Conservation (phyloP, 495 filamentous ascomycete genomes). For the Aspergillus conjunctus region DNA sequence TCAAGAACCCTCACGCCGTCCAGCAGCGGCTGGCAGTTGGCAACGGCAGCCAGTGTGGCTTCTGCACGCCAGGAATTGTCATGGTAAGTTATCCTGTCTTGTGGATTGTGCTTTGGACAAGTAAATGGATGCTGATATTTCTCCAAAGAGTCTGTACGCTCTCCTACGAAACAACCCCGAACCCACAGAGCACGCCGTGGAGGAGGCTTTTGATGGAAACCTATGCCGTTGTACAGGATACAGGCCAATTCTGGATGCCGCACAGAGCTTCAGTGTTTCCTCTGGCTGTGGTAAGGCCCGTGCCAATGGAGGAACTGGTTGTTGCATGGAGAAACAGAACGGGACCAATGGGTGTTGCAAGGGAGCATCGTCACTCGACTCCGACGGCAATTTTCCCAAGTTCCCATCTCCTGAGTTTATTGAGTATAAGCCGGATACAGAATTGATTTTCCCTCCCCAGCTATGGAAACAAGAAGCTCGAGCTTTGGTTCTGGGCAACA, state of each 20-base stretch:
- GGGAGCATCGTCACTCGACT: constrained; percentile 17
- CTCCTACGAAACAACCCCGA: constrained; percentile 47
- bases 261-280: constrained; percentile 55
- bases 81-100: constrained; percentile 79
- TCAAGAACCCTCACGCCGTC: constrained; percentile 82
- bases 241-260: constrained; percentile 89
- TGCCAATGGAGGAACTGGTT: constrained; percentile 53
- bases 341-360: constrained; percentile 47
- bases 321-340: constrained; percentile 55
- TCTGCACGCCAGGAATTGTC: constrained; percentile 97
- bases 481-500: constrained; percentile 88
- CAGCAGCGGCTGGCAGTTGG: constrained; percentile 87
- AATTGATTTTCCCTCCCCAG: constrained; percentile 90
- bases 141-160: constrained; percentile 71
- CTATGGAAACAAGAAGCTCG: constrained; percentile 79
- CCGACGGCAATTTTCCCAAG: constrained; percentile 14
- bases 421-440: constrained; percentile 87
- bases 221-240: constrained; percentile 96
- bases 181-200: constrained; percentile 70
- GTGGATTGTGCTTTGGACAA: background rate
- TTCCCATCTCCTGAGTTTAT: constrained; percentile 66
- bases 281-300: constrained; percentile 46
- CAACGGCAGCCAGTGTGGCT: constrained; percentile 72
- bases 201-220: constrained; percentile 80
- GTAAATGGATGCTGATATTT: constrained; percentile 34